Evolutionary conservation across 1,139 yeast species (phyloP).

Genomic region (Diutina mesorugosa): DNA sequence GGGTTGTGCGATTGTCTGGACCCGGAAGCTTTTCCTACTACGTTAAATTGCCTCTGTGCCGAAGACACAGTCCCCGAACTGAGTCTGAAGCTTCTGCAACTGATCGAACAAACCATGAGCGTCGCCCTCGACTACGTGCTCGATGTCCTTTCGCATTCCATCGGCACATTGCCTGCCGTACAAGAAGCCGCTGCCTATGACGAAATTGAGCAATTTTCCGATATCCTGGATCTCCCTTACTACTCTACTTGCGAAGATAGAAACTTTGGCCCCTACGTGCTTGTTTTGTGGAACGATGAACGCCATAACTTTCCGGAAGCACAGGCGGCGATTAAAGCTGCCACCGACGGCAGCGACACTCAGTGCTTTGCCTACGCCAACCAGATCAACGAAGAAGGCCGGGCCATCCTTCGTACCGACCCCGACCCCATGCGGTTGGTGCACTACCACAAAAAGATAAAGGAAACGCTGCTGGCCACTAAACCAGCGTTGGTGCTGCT

Average conservation of each 20-base stretch:
- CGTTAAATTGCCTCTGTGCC: conserved; percentile 33
- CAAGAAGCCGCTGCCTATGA: conserved; percentile 1
- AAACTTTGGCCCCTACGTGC: conserved; percentile 21
- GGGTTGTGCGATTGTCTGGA: conserved; percentile 94
- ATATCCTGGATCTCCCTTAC: conserved; percentile 17
- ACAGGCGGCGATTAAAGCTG: conserved; percentile 23
- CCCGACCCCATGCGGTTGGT: background rate
- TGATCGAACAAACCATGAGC: conserved; percentile 19
- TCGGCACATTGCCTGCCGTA: background rate
- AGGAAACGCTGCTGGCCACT: conserved; percentile 15
- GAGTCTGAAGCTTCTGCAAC: conserved; percentile 5
- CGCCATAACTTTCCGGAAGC: conserved; percentile 45
- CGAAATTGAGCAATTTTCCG: conserved; percentile 15
- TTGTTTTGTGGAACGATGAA: conserved; percentile 66
- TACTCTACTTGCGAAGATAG: conserved; percentile 19
- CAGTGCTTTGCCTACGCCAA: conserved; percentile 21
- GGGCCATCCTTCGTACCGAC: conserved; percentile 15
- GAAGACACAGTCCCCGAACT: background rate
- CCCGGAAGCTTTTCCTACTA: conserved; percentile 55
- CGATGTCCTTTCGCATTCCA: conserved; percentile 18
- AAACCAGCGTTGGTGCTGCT: conserved; percentile 43
- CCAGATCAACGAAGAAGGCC: conserved; percentile 21
- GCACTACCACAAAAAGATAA: conserved; percentile 4
- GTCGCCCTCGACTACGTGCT: conserved; percentile 35
- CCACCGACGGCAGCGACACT: conserved; percentile 13